phyloP scores from a whole-genome alignment of 768 basidiomycete species.

The Xerocomellus chrysenteron region DNA sequence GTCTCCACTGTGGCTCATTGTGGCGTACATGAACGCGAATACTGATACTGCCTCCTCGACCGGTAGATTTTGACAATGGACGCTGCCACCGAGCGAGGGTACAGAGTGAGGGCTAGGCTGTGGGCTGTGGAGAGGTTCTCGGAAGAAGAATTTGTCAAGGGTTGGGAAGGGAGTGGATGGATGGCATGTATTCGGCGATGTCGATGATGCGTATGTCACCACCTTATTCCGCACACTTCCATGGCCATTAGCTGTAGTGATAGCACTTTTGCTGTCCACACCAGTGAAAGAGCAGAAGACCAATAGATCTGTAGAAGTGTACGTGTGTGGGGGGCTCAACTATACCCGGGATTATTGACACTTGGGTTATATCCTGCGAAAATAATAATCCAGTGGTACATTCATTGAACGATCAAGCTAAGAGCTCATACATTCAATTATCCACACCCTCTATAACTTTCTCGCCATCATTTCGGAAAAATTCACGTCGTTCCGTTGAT shows the following conservation, averaged over 20 bases:
- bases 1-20: background rate
- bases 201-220: background rate
- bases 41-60: conserved; percentile 10
- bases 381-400: too few species aligned
- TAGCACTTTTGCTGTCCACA: too few species aligned
- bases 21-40: background rate
- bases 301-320: background rate
- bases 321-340: background rate
- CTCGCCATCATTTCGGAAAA: conserved; percentile 80
- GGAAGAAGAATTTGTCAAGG: conserved; percentile 71
- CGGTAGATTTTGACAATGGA: conserved; percentile 49
- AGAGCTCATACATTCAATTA: conserved; percentile 11
- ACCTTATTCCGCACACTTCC: too few species aligned
- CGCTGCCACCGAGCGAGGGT: conserved; percentile 50
- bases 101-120: conserved; percentile 66
- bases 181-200: conserved; percentile 25
- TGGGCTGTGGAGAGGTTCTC: conserved; percentile 77
- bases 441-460: conserved; percentile 55
- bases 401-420: too few species aligned
- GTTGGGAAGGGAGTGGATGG: conserved; percentile 72
- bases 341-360: background rate
- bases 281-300: too few species aligned
- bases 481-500: conserved; percentile 63
- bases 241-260: too few species aligned
- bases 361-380: background rate